Conservation (phyloP, 2,329 filamentous ascomycete genomes). For the Stachybotrys chlorohalonatus region DNA sequence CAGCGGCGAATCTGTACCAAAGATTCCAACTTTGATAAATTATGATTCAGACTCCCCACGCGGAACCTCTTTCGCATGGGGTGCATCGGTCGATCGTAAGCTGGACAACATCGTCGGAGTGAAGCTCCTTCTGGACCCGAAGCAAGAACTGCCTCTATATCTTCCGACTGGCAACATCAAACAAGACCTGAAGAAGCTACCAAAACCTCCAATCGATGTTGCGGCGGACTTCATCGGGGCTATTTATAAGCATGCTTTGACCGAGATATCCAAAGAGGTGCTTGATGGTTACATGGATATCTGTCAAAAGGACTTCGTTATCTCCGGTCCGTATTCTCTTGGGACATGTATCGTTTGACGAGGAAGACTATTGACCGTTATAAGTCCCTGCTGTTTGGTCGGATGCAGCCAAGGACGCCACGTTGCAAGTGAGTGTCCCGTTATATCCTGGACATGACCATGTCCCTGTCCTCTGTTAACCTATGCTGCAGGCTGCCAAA, state of each 20-base stretch:
- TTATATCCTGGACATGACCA: not conserved
- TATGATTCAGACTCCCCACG: constrained; percentile 2
- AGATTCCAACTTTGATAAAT: constrained; percentile 10
- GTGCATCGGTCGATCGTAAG: constrained; percentile 2
- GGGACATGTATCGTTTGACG: not conserved
- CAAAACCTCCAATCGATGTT: constrained; percentile 7
- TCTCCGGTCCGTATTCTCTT: constrained; percentile 4
- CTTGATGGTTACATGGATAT: constrained; percentile 5
- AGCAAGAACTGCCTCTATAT: constrained; percentile 6
- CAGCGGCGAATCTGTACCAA: constrained; percentile 1
- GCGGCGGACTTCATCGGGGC: constrained; percentile 8
- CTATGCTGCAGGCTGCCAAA: constrained; percentile 5
- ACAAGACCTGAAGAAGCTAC: constrained; percentile 3
- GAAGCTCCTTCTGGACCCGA: constrained; percentile 9
- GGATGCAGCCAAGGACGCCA: constrained; percentile 8
- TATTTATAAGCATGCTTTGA: constrained; percentile 6
- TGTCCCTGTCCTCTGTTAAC: not conserved
- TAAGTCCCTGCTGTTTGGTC: constrained; percentile 11
- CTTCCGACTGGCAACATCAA: constrained; percentile 3
- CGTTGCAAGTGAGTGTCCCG: constrained; percentile 5
- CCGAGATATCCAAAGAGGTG: constrained; percentile 5
- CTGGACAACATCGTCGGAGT: constrained; percentile 6
- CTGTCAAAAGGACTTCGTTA: constrained; percentile 9
- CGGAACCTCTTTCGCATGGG: constrained; percentile 6
- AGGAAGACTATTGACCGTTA: not conserved